phyloP scores from a whole-genome alignment of 2,329 filamentous ascomycete species.

The Hymenoscyphus albidus region DNA sequence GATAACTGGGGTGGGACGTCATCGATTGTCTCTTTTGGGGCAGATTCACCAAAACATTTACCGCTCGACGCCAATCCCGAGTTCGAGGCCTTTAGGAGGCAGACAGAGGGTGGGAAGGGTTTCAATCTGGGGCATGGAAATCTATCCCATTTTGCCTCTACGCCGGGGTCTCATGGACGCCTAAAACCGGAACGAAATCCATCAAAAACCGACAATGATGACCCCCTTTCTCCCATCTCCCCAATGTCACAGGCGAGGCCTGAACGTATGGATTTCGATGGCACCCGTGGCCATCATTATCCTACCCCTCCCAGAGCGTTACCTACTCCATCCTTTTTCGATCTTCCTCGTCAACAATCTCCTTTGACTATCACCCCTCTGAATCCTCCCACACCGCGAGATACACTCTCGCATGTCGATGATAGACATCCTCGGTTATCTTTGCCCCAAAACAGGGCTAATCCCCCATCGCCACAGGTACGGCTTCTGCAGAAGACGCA shows the following conservation, averaged over 20 bases:
- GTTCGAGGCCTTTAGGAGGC: conserved; percentile 74
- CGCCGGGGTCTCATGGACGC: conserved; percentile 23
- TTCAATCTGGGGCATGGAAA: conserved; percentile 44
- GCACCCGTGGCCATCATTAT: conserved; percentile 50
- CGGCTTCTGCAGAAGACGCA: conserved; percentile 25
- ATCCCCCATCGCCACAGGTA: conserved; percentile 39
- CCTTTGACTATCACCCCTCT: conserved; percentile 40
- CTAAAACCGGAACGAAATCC: conserved; percentile 26
- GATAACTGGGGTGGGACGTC: conserved; percentile 75
- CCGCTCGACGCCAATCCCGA: conserved; percentile 73
- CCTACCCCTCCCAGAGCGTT: conserved; percentile 34
- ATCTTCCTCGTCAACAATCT: conserved; percentile 46
- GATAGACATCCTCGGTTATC: conserved; percentile 54
- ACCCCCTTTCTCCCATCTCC: conserved; percentile 16
- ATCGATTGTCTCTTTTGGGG: conserved; percentile 65
- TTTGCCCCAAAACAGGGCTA: conserved; percentile 45
- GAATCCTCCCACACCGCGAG: conserved; percentile 25
- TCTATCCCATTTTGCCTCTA: conserved; percentile 45
- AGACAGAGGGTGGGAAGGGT: conserved; percentile 61
- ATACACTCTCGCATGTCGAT: conserved; percentile 37
- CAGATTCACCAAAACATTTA: conserved; percentile 64
- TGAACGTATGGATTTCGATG: conserved; percentile 40
- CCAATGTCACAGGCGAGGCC: conserved; percentile 24
- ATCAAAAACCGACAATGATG: conserved; percentile 21
- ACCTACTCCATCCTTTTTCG: conserved; percentile 35